Evolutionary conservation across 768 basidiomycete species (phyloP).

Genomic region (Boletus pseudopeckii): DNA sequence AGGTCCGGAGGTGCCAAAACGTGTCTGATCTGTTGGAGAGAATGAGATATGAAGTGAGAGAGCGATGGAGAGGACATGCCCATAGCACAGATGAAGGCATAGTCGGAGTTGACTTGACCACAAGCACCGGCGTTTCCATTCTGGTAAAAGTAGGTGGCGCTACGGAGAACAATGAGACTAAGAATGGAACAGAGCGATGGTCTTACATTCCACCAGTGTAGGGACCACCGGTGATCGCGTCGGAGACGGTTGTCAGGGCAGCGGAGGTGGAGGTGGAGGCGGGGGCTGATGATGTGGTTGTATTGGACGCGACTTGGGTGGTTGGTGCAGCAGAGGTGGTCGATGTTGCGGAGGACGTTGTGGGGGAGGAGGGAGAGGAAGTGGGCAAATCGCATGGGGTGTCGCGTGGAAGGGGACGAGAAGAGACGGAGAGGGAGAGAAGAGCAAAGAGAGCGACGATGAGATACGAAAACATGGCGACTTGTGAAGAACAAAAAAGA

Average conservation of each 20-base stretch:
- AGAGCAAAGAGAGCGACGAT: slow-evolving; percentile 55
- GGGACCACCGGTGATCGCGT: slow-evolving; percentile 25
- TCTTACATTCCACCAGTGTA: slow-evolving; percentile 44
- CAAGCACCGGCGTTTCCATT: slow-evolving; percentile 76
- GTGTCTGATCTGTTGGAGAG: slow-evolving; percentile 40
- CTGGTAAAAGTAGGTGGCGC: slow-evolving; percentile 70
- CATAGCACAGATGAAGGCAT: slow-evolving; percentile 58
- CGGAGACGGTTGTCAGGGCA: not conserved
- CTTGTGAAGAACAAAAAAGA: not conserved
- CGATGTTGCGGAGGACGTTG: not conserved
- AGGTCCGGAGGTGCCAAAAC: slow-evolving; percentile 47
- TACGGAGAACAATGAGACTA: slow-evolving; percentile 19
- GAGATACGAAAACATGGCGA: slow-evolving; percentile 35
- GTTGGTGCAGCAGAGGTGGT: not conserved
- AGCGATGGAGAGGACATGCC: slow-evolving; percentile 36
- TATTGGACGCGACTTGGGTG: no score
- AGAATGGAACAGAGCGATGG: not conserved
- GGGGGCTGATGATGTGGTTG: not conserved
- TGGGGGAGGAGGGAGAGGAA: not conserved
- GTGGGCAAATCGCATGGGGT: not conserved
- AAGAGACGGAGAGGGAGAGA: slow-evolving; percentile 43
- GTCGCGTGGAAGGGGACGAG: slow-evolving; percentile 29
- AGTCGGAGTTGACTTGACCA: slow-evolving; percentile 58
- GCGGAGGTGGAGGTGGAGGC: no score
- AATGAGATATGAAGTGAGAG: not conserved